Conservation (phyloP, 202 grass and related monocot species). For the Elaeis oleifera region DNA sequence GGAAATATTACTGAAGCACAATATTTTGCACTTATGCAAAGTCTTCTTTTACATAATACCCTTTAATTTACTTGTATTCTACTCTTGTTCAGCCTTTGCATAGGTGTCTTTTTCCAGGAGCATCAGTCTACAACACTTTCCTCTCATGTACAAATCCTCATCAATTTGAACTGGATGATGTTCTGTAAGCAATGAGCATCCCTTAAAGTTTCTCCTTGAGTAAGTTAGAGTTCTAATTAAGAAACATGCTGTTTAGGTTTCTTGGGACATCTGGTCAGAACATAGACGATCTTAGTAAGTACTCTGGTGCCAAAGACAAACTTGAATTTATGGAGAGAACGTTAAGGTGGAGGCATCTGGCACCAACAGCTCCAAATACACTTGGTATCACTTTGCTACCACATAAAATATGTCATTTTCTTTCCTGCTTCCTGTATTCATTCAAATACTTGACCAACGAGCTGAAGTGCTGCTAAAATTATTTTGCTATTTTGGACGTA, state of each 20-base stretch:
- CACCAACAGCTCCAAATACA: slow-evolving; percentile 94
- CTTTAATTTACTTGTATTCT: slow-evolving; percentile 23
- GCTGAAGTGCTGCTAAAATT: too few relatives aligned
- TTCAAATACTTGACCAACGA: too few relatives aligned
- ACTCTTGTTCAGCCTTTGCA: slow-evolving; percentile 62
- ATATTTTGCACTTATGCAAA: too few relatives aligned
- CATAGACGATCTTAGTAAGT: slow-evolving; percentile 79
- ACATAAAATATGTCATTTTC: neutral
- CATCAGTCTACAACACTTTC: slow-evolving; percentile 89
- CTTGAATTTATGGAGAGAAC: slow-evolving; percentile 90
- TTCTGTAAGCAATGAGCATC: slow-evolving; percentile 44
- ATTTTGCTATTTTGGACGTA: too few relatives aligned
- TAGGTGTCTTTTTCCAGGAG: slow-evolving; percentile 86
- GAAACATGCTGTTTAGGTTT: slow-evolving; percentile 43
- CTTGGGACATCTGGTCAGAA: slow-evolving; percentile 96
- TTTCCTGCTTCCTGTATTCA: neutral
- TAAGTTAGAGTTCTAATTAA: slow-evolving; percentile 15
- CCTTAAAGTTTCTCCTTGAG: slow-evolving; percentile 4
- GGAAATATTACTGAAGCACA: slow-evolving; percentile 9
- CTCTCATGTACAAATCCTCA: slow-evolving; percentile 85
- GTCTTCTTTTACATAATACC: too few relatives aligned
- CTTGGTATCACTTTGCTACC: slow-evolving; percentile 40
- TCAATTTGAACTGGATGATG: slow-evolving; percentile 78
- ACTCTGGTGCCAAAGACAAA: slow-evolving; percentile 78
- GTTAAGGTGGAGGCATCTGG: slow-evolving; percentile 79